phyloP scores from a whole-genome alignment of 495 filamentous ascomycete genomes.

The Xylaria nigripes region DNA sequence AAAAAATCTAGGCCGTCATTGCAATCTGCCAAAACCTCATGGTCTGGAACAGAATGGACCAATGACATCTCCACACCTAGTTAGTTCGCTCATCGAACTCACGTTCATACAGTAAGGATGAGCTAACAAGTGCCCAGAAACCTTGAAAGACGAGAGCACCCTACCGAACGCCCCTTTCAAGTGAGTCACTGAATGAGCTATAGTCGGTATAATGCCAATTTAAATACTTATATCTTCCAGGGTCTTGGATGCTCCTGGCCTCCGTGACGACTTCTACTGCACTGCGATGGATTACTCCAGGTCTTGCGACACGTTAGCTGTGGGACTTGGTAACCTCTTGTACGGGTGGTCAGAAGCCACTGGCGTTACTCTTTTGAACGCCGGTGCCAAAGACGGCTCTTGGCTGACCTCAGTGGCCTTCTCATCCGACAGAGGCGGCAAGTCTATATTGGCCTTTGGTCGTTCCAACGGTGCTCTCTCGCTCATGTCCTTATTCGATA shows the following conservation, averaged over 20 bases:
- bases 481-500: slow-evolving; percentile 45
- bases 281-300: slow-evolving; percentile 79
- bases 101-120: slow-evolving; percentile 2
- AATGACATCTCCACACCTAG: slow-evolving; percentile 37
- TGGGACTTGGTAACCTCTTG: slow-evolving; percentile 69
- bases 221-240: slow-evolving; percentile 20
- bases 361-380: slow-evolving; percentile 40
- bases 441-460: slow-evolving; percentile 78
- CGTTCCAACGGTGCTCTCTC: slow-evolving; percentile 57
- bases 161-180: slow-evolving; percentile 72
- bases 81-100: slow-evolving; percentile 28
- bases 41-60: slow-evolving; percentile 56
- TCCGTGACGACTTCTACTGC: slow-evolving; percentile 95
- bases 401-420: slow-evolving; percentile 78
- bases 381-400: slow-evolving; percentile 28
- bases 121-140: not conserved
- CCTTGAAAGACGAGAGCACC: slow-evolving; percentile 16
- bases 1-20: slow-evolving; percentile 10
- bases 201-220: not conserved
- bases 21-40: slow-evolving; percentile 28
- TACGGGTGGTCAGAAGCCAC: slow-evolving; percentile 80
- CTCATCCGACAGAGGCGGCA: slow-evolving; percentile 67
- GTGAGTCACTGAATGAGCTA: slow-evolving; percentile 34
- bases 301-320: slow-evolving; percentile 66
- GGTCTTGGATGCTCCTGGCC: slow-evolving; percentile 78